Base-by-base conservation (phyloP, 2,329 filamentous ascomycete species). In the Graphilbum fragrans region DNA sequence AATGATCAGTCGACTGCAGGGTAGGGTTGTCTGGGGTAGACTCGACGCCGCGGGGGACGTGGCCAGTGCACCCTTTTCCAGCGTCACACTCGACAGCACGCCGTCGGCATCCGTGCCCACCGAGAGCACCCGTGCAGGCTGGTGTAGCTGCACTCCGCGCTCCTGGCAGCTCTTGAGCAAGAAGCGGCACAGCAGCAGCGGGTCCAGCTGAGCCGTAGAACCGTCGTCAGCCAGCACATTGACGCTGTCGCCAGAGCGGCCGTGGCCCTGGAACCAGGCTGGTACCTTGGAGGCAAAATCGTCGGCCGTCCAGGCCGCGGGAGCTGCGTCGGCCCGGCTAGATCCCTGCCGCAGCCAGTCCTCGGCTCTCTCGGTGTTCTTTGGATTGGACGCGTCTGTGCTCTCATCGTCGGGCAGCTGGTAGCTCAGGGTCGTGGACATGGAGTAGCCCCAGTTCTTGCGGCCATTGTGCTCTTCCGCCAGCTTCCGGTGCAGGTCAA, bases 171-270 rank as follows among this genome's bases (percentile, higher is more conserved):
- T 58, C 14, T 68, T 55, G 12, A 86, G 61, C 2, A 92, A 64
- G 54, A 78, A 86, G 37, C 70, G 62, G 46, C 76, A 86, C 16
- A 90, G 64, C 35, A 65, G 63, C 11, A 76, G 54, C 0, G 85
- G 83, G 50, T 88, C 80, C 71, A 84, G 66, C 56, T 85, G 78
- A 14, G 76, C 82, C 16, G 74, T 75, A 3, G 66, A 74, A 4
- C 67, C 72, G 17, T 73, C 68, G 21, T 70, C 64, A 45, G 77
- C 75, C 35, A 86, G 78, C 21, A 73, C 58, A 50, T 80, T 75
- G 20, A 85, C 55, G 0, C 55, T 62, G 41, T 74, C 75, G 1
- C 73, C 76, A 3, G 67, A 58, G 3, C 19, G 7, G 19, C 19
- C 21, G 14, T 19, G 6, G 11, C 34, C 34, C 16, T 10, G 17